phyloP scores from a whole-genome alignment of 768 basidiomycete genomes.

The Lyophyllum semitale region DNA sequence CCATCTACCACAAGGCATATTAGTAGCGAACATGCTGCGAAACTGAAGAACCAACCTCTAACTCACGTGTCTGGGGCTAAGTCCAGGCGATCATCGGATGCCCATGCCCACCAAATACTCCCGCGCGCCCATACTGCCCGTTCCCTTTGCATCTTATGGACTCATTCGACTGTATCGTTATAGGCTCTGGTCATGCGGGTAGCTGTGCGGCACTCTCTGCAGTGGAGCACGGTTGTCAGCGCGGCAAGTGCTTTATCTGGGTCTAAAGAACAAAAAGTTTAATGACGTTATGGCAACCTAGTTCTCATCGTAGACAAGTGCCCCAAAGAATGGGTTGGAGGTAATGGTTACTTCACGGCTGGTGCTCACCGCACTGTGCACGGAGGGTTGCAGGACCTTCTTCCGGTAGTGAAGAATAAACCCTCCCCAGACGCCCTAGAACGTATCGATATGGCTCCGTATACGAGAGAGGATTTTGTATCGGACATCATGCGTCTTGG shows the following conservation, averaged over 20 bases:
- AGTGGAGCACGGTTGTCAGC: conserved; percentile 55
- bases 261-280: conserved; percentile 1
- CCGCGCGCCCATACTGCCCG: conserved; percentile 2
- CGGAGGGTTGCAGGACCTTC: conserved; percentile 58
- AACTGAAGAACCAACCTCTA: conserved; percentile 5
- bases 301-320: conserved; percentile 70
- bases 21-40: not conserved
- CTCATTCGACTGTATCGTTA: conserved; percentile 56
- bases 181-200: conserved; percentile 70
- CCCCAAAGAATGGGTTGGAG: conserved; percentile 63
- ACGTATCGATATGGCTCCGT: conserved; percentile 59
- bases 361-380: conserved; percentile 70
- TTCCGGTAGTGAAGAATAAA: conserved; percentile 53
- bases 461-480: conserved; percentile 55
- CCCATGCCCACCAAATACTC: not conserved
- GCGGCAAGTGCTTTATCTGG: conserved; percentile 32
- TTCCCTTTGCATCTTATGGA: conserved; percentile 8
- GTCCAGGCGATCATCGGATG: too few species aligned
- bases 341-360: conserved; percentile 74
- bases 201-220: conserved; percentile 66
- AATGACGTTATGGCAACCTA: conserved; percentile 13
- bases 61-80: conserved; percentile 15
- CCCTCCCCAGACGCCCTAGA: conserved; percentile 36
- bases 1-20: not conserved
- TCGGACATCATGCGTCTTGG: conserved; percentile 64